Evolutionary conservation across 2,329 filamentous ascomycete genomes (phyloP), one percentile per base, ranked within the genome.

Genomic region (Pseudogymnoascus sp.): DNA sequence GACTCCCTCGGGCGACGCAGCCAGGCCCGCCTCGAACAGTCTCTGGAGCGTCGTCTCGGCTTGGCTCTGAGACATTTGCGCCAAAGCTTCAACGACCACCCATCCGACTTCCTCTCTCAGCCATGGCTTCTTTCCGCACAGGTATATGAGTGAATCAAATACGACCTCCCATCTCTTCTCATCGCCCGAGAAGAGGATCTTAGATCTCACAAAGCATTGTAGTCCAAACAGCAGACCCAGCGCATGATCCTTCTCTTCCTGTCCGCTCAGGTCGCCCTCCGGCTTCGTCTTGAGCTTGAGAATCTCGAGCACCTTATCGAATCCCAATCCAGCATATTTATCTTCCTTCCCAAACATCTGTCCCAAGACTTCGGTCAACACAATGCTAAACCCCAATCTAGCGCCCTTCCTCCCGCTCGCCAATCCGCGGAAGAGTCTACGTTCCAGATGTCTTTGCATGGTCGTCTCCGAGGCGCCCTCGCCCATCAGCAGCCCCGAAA

Each of bases 391-490:
- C 3, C 94, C 94, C 60, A 94, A 78, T 25, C 94, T 84, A 16
- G 93, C 91, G 11, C 90, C 91, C 77, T 96, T 96, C 63, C 91
- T 87, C 62, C 91, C 88, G 73, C 92, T 97, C 65, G 92, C 92
- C 16, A 97, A 84, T 41, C 94, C 94, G 62, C 90, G 86, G 73
- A 97, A 91, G 38, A 99, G 79, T 25, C 89, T 82, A 71, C 84
- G 83, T 66, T 85, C 82, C 30, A 88, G 75, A 68, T 88, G 85
- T 63, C 83, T 77, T 67, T 80, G 73, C 12, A 88, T 75, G 2
- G 83, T 80, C 1, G 76, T 68, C 70, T 87, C 83, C 2, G 78
- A 66, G 3, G 80, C 81, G 33, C 76, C 76, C 19, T 82, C 74
- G 45, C 76, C 77, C 39, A 73, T 79, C 1, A 87, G 70, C 1